Conservation (phyloP, 352 stramenopile genomes). For the Phytophthora idaei region DNA sequence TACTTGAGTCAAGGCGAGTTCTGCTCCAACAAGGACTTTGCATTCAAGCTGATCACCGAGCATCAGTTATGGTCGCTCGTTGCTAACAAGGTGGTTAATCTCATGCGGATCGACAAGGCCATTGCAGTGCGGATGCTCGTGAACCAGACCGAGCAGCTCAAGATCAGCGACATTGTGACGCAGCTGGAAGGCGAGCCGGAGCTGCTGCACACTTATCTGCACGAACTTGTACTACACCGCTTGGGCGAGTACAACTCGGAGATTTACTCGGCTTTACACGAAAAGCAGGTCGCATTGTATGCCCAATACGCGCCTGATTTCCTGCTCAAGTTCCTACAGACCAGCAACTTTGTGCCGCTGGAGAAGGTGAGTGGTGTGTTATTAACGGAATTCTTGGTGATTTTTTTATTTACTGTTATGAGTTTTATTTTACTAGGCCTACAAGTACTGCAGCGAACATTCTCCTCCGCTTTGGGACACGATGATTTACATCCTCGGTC, state of each 20-base stretch:
- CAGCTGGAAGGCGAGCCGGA: constrained; percentile 71
- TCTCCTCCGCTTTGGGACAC: constrained; percentile 78
- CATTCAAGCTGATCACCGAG: constrained; percentile 85
- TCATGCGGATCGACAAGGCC: constrained; percentile 79
- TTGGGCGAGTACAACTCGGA: constrained; percentile 83
- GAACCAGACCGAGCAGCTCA: constrained; percentile 81
- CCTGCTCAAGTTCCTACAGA: constrained; percentile 81
- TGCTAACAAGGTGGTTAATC: constrained; percentile 75
- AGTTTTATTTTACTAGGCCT: constrained; percentile 48
- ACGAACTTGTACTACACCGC: constrained; percentile 75
- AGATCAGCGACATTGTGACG: constrained; percentile 76
- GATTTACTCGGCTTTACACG: constrained; percentile 71
- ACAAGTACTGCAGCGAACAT: constrained; percentile 79
- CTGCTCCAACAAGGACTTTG: constrained; percentile 87
- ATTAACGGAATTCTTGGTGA: not conserved
- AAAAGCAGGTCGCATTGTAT: constrained; percentile 80
- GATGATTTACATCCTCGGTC: constrained; percentile 89
- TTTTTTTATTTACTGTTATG: constrained; percentile 5
- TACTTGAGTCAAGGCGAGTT: constrained; percentile 86
- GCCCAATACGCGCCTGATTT: constrained; percentile 64
- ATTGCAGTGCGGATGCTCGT: constrained; percentile 81
- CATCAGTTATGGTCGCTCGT: constrained; percentile 83
- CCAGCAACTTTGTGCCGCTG: constrained; percentile 80
- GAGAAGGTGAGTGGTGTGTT: constrained; percentile 62
- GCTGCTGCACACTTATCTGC: constrained; percentile 75